Base-by-base conservation (phyloP, 192 early-diverging fungal species). In the Martensiomyces pterosporus region DNA sequence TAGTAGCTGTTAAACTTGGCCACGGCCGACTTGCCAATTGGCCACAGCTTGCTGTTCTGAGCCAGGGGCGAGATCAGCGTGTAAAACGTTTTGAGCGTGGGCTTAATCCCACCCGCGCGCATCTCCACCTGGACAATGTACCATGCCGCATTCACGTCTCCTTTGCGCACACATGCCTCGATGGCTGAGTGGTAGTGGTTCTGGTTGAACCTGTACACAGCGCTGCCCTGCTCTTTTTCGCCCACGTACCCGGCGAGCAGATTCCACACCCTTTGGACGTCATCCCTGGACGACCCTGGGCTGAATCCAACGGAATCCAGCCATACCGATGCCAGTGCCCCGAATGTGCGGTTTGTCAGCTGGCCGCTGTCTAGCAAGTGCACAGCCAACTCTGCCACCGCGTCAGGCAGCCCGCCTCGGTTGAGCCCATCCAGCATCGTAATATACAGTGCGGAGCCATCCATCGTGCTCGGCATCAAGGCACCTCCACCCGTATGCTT, bases 161-260 rank as follows among this genome's bases (percentile, higher is more conserved):
- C 63, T 33, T 67, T 51, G 21, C 71, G 71, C 22, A 74, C 59
- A 51, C 42, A 55, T 15, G 71, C 71, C 44, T 62, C 64, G 13
- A 74, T 67, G 3, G 29, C 52, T 27, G 71, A 48, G 36, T 74
- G 51, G 55, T 62, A 61, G 41, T 66, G 60, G 59, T 63, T 67
- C 32, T 42, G 46, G 33, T 67, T 66, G 16, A 74, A 37, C 8
- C 13, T n/a, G 32, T 47, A 52, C 15, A 3, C 26, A 27, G 36
- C 49, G 39, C 38, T 37, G 17, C 6, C 39, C 25, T 8, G 43
- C 43, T 24, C 44, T 6, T 40, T 29, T 24, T 34, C 33, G 22
- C 53, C 53, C 33, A 35, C 37, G 36, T 55, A 42, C 7, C 18
- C 16, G 9, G 52, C 47, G 19, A 74, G 26, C 21, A 23, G 29